phyloP scores from a whole-genome alignment of 345 rosid species.

The Noccaea caerulescens region DNA sequence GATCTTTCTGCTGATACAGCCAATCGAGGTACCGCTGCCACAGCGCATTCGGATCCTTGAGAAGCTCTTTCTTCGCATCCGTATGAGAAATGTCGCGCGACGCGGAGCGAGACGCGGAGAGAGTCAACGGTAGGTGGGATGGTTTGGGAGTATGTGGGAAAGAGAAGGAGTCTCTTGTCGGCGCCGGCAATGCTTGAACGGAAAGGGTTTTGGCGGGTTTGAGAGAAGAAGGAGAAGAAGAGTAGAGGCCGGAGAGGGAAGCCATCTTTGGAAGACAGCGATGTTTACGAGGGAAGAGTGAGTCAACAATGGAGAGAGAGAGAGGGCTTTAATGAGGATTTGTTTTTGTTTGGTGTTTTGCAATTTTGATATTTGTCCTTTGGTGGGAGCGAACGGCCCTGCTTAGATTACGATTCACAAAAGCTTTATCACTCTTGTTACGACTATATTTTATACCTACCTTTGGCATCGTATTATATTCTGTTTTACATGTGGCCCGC shows the following conservation, averaged over 20 bases:
- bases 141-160: conserved; percentile 48
- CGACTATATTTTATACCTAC: background rate
- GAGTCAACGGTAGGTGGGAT: conserved; percentile 32
- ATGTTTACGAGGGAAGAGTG: conserved; percentile 42
- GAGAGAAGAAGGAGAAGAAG: conserved; percentile 47
- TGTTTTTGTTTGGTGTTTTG: background rate
- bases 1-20: conserved; percentile 91
- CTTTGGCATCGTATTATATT: conserved; percentile 13
- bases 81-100: conserved; percentile 61
- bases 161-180: conserved; percentile 47
- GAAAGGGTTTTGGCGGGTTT: conserved; percentile 37
- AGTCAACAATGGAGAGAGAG: conserved; percentile 30
- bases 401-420: conserved; percentile 28
- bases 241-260: conserved; percentile 63
- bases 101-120: conserved; percentile 47
- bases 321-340: background rate
- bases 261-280: conserved; percentile 41
- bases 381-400: conserved; percentile 41
- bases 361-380: conserved; percentile 39
- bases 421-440: conserved; percentile 18
- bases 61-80: conserved; percentile 55
- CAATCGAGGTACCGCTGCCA: conserved; percentile 92
- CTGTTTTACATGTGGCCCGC: conserved; percentile 23
- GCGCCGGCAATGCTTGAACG: conserved; percentile 37
- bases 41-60: conserved; percentile 63